A percentile compares a stretch with the other conserved stretches of the same genome.
Evolutionary conservation across 1,139 yeast species (phyloP).

Genomic region (Nematodospora anomalae): DNA sequence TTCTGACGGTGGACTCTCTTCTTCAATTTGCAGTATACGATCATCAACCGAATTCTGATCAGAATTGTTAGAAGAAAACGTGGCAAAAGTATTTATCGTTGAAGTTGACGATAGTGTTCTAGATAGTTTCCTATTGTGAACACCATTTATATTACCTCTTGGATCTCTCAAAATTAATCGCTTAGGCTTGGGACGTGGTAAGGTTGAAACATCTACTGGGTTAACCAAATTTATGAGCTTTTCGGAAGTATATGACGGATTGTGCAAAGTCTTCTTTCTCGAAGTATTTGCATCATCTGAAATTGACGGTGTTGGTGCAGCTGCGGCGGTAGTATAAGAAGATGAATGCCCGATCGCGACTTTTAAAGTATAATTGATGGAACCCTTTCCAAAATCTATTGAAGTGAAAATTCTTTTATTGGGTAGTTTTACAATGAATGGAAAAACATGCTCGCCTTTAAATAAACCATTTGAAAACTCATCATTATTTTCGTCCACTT

Average conservation of each 20-base stretch:
- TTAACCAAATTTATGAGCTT: slow-evolving; percentile 60
- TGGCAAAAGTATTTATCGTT: slow-evolving; percentile 45
- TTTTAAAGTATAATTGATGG: slow-evolving; percentile 65
- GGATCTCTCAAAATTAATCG: slow-evolving; percentile 58
- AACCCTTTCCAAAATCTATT: slow-evolving; percentile 82
- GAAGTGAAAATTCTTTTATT: slow-evolving; percentile 69
- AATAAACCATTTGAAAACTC: slow-evolving; percentile 50
- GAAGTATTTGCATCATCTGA: slow-evolving; percentile 5
- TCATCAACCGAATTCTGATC: slow-evolving; percentile 20
- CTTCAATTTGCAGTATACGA: not conserved
- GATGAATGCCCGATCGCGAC: slow-evolving; percentile 49
- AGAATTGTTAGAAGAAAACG: slow-evolving; percentile 38
- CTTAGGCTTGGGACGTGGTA: slow-evolving; percentile 70
- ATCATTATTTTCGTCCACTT: slow-evolving; percentile 15
- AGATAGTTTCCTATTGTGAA: slow-evolving; percentile 30
- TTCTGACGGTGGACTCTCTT: not conserved
- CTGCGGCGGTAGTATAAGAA: slow-evolving; percentile 10
- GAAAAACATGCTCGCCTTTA: slow-evolving; percentile 85
- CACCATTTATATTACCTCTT: slow-evolving; percentile 15
- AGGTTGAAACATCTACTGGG: slow-evolving; percentile 69
- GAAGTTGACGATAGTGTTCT: slow-evolving; percentile 56
- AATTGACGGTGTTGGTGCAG: slow-evolving; percentile 12
- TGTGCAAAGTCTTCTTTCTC: slow-evolving; percentile 20
- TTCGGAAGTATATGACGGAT: slow-evolving; percentile 47
- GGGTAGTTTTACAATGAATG: slow-evolving; percentile 79